Percentiles rank a stretch among this genome's conserved stretches.
phyloP scores from a whole-genome alignment of 176 grass and related monocot species.

The Poa pratensis region DNA sequence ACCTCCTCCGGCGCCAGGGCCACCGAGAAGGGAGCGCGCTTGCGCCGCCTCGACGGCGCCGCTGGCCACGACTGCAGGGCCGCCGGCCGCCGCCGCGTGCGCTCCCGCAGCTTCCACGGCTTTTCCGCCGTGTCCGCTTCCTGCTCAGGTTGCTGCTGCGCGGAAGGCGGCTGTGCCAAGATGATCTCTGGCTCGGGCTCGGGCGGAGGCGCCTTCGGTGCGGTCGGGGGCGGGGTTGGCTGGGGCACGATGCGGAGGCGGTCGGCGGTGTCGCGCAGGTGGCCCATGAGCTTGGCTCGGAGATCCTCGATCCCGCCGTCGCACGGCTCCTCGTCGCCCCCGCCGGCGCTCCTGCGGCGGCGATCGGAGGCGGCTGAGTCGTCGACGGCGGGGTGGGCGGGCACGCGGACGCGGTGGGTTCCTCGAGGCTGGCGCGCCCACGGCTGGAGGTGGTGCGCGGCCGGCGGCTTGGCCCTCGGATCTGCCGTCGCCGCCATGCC shows the following conservation, averaged over 20 bases:
- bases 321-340: background rate
- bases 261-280: constrained; percentile 71
- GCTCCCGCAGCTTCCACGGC: constrained; percentile 88
- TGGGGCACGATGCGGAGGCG: constrained; percentile 34
- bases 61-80: constrained; percentile 25
- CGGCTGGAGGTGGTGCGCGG: constrained; percentile 49
- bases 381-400: background rate
- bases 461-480: constrained; percentile 54
- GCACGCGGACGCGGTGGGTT: too few species aligned
- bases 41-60: constrained; percentile 17
- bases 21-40: constrained; percentile 63
- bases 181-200: background rate
- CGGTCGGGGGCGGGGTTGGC: background rate
- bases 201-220: too few species aligned
- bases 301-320: constrained; percentile 59
- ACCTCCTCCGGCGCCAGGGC: constrained; percentile 74
- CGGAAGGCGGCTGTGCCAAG: constrained; percentile 20
- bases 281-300: constrained; percentile 71
- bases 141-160: background rate
- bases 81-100: constrained; percentile 38
- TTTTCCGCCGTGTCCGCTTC: background rate
- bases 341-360: background rate
- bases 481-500: constrained; percentile 72
- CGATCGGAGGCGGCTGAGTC: too few species aligned
- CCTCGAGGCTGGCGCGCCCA: constrained; percentile 60